Evolutionary conservation across 192 early-diverging fungal genomes (phyloP).

Genomic region (Coemansia sp.): DNA sequence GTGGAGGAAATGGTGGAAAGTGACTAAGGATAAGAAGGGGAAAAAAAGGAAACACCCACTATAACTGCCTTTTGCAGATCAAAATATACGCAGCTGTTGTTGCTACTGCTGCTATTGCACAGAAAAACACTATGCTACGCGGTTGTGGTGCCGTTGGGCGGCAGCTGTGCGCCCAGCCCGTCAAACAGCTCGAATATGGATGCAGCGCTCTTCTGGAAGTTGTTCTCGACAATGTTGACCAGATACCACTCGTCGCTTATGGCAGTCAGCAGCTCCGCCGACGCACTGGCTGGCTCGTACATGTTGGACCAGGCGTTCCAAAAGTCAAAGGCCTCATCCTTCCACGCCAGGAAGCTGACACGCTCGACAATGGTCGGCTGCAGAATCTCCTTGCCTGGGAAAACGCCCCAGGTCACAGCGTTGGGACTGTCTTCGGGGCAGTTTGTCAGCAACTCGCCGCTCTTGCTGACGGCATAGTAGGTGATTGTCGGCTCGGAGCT

Average conservation of each 20-base stretch:
- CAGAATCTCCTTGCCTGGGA: conserved; percentile 94
- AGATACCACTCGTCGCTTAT: conserved; percentile 81
- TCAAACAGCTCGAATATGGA: conserved; percentile 50
- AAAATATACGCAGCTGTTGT: neutral
- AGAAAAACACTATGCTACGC: neutral
- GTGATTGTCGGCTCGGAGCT: conserved; percentile 66
- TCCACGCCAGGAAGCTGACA: conserved; percentile 90
- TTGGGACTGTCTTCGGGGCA: conserved; percentile 83
- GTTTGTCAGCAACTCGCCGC: conserved; percentile 91
- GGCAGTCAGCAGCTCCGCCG: conserved; percentile 61
- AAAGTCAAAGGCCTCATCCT: conserved; percentile 93
- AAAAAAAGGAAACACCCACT: neutral
- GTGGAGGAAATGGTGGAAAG: too few relatives aligned
- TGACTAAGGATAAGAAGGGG: neutral
- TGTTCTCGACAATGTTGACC: conserved; percentile 94
- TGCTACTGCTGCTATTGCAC: neutral
- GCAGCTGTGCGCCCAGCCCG: conserved; percentile 24
- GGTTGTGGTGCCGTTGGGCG: conserved; percentile 9
- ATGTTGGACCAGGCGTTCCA: conserved; percentile 86
- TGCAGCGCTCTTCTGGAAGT: conserved; percentile 60
- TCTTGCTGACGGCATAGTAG: conserved; percentile 87
- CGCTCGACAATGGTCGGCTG: conserved; percentile 95
- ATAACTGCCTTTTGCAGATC: neutral
- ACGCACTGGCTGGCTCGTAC: conserved; percentile 62
- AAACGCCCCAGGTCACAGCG: conserved; percentile 98